A percentile compares a stretch with the other conserved stretches of the same genome.
phyloP scores from a whole-genome alignment of 352 stramenopile species.

The Pythium dissotocum region DNA sequence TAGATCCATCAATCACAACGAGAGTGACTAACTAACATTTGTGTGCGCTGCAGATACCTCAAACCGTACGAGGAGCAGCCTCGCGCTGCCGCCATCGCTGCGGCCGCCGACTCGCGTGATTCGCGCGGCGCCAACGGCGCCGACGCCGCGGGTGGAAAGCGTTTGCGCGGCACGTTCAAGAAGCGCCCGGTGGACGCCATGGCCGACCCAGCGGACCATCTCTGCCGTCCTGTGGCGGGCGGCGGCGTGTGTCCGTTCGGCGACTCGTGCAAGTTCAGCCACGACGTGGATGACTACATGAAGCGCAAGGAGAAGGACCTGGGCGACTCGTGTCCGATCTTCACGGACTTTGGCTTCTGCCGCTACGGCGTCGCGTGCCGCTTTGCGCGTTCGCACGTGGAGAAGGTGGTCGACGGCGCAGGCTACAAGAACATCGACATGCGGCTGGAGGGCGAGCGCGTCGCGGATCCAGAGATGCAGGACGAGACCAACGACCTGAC shows the following conservation, averaged over 20 bases:
- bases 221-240: conserved; percentile 69
- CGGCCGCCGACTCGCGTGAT: conserved; percentile 2
- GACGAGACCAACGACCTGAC: conserved; percentile 41
- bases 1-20: not conserved
- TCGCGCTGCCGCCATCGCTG: conserved; percentile 3
- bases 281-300: conserved; percentile 84
- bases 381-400: conserved; percentile 81
- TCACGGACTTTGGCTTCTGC: conserved; percentile 85
- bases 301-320: conserved; percentile 85
- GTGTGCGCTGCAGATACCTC: conserved; percentile 47
- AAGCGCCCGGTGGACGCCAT: conserved; percentile 75
- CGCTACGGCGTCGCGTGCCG: conserved; percentile 92
- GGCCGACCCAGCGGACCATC: conserved; percentile 57
- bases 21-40: not conserved
- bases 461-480: conserved; percentile 24
- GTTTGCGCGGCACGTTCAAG: conserved; percentile 74
- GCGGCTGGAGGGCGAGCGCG: conserved; percentile 34
- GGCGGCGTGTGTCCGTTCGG: conserved; percentile 67
- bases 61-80: conserved; percentile 40
- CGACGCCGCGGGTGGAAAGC: conserved; percentile 28
- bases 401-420: conserved; percentile 31
- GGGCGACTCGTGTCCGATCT: conserved; percentile 75
- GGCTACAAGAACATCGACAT: conserved; percentile 42
- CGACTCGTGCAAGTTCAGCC: conserved; percentile 86
- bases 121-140: conserved; percentile 15